phyloP scores from a whole-genome alignment of 2,329 filamentous ascomycete species.

The Metarhizium rileyi region DNA sequence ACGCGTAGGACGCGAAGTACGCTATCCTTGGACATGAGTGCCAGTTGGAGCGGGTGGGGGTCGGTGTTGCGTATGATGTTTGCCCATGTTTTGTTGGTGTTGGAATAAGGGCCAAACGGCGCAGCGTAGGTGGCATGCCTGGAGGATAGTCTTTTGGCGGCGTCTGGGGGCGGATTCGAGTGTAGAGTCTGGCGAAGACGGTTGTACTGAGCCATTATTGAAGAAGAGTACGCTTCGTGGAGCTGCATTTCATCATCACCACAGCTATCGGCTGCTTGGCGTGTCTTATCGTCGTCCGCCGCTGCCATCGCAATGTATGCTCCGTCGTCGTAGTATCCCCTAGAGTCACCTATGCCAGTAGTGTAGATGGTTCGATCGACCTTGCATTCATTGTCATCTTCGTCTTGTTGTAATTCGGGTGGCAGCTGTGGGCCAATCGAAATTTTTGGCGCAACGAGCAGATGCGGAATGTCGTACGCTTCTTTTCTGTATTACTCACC shows the following conservation, averaged over 20 bases:
- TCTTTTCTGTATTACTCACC: conserved; percentile 54
- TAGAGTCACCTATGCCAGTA: conserved; percentile 39
- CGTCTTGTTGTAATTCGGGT: conserved; percentile 21
- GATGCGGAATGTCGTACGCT: conserved; percentile 62
- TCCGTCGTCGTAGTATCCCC: conserved; percentile 67
- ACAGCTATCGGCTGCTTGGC: conserved; percentile 14
- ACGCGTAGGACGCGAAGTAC: conserved; percentile 59
- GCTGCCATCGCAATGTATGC: conserved; percentile 59
- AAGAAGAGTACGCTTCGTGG: conserved; percentile 56
- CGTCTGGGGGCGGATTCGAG: conserved; percentile 40
- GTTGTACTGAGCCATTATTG: conserved; percentile 55
- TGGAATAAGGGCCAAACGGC: conserved; percentile 39
- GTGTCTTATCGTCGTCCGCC: conserved; percentile 17
- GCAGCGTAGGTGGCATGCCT: conserved; percentile 47
- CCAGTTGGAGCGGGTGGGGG: conserved; percentile 49
- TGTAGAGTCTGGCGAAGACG: conserved; percentile 54
- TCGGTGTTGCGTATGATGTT: conserved; percentile 41
- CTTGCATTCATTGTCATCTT: conserved; percentile 23
- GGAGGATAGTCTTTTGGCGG: conserved; percentile 41
- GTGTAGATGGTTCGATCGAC: conserved; percentile 31
- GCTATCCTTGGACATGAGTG: conserved; percentile 55
- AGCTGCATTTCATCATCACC: conserved; percentile 31
- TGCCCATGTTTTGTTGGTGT: conserved; percentile 42
- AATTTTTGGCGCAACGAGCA: conserved; percentile 54
- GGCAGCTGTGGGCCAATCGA: conserved; percentile 43